Percentiles rank a stretch among this genome's conserved stretches.
Conservation (phyloP, 2,329 filamentous ascomycete genomes). For the Aspergillus felis region DNA sequence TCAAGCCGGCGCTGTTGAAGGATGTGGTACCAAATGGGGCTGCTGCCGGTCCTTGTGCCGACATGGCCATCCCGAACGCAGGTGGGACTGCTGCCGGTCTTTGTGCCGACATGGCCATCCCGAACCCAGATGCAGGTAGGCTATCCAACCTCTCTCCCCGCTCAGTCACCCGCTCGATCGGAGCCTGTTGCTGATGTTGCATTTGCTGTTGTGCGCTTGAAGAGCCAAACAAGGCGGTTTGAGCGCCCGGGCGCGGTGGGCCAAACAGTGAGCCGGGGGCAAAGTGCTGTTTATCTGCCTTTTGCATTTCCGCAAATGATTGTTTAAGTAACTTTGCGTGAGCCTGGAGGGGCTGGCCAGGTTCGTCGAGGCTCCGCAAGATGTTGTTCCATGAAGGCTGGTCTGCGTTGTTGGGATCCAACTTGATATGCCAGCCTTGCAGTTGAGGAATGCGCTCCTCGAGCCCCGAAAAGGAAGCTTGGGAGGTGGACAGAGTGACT, state of each 20-base stretch:
- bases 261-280: background rate
- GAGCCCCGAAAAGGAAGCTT: conserved; percentile 55
- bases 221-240: background rate
- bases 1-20: background rate
- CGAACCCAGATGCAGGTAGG: background rate
- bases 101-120: background rate
- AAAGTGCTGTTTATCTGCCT: background rate
- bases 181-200: background rate
- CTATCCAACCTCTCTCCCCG: background rate
- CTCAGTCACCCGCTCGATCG: background rate
- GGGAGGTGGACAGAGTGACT: conserved; percentile 60
- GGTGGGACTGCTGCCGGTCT: background rate
- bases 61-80: background rate
- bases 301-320: background rate
- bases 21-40: background rate
- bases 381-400: conserved; percentile 14
- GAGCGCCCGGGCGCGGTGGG: too few relatives aligned
- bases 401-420: conserved; percentile 32
- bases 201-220: background rate
- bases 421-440: conserved; percentile 54
- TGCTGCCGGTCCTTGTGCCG: background rate
- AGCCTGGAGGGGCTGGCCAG: background rate
- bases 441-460: conserved; percentile 55
- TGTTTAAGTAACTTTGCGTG: background rate
- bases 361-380: conserved; percentile 12